Percentiles rank a stretch among this genome's conserved stretches.
phyloP scores from a whole-genome alignment of 1,284 basidiomycete species.

The Phylloboletellus chloephorus region DNA sequence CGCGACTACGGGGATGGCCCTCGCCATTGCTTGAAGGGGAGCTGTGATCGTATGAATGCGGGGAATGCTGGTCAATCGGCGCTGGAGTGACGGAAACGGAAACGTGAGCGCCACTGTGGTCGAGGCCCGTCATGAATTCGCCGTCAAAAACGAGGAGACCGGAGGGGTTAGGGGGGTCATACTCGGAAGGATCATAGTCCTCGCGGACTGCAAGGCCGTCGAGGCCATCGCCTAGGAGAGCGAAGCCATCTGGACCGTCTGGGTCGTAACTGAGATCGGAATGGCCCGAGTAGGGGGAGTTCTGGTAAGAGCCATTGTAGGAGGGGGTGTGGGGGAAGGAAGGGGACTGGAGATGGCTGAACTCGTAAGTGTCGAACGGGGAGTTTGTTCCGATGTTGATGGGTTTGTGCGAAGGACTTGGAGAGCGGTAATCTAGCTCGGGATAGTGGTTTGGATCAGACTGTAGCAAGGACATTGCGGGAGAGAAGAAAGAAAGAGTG shows the following conservation, averaged over 20 bases:
- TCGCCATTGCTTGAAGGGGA: constrained; percentile 56
- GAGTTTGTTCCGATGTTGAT: constrained; percentile 18
- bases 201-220: constrained; percentile 33
- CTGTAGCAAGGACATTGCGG: constrained; percentile 27
- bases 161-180: constrained; percentile 50
- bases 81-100: constrained; percentile 39
- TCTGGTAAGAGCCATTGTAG: constrained; percentile 53
- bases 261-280: constrained; percentile 58
- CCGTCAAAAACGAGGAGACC: constrained; percentile 55
- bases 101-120: constrained; percentile 32
- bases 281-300: constrained; percentile 61
- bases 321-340: constrained; percentile 46
- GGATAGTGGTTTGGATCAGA: constrained; percentile 19
- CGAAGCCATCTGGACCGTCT: constrained; percentile 39
- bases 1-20: constrained; percentile 48
- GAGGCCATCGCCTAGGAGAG: constrained; percentile 37
- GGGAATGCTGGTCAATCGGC: constrained; percentile 37
- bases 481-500: background rate
- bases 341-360: constrained; percentile 32
- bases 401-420: constrained; percentile 29
- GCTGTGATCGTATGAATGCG: constrained; percentile 48
- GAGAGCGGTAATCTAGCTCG: constrained; percentile 24
- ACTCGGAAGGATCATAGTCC: constrained; percentile 65
- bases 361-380: constrained; percentile 37
- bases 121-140: constrained; percentile 43